A percentile compares a stretch with the other conserved stretches of the same genome.
phyloP scores from a whole-genome alignment of 2,329 filamentous ascomycete species.

The Fusarium redolens region DNA sequence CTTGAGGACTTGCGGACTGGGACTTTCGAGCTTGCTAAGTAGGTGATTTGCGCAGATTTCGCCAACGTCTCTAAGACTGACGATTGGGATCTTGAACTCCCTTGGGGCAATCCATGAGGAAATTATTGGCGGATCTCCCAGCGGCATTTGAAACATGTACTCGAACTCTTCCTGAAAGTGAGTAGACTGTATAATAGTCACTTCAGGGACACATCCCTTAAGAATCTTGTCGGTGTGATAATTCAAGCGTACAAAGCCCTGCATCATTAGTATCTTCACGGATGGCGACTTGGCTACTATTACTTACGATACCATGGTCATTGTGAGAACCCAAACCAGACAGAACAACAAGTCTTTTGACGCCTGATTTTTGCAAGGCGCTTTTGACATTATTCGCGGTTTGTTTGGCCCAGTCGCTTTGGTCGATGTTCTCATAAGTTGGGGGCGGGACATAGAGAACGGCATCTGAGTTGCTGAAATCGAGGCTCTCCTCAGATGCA shows the following conservation, averaged over 20 bases:
- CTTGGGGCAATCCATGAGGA: slow-evolving; percentile 41
- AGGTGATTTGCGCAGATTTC: slow-evolving; percentile 37
- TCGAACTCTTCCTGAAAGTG: slow-evolving; percentile 40
- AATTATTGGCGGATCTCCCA: slow-evolving; percentile 37
- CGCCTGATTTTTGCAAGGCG: slow-evolving; percentile 25
- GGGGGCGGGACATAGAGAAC: slow-evolving; percentile 51
- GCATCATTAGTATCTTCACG: background rate
- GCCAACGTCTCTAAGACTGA: slow-evolving; percentile 47
- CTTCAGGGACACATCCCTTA: slow-evolving; percentile 20
- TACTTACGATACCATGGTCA: slow-evolving; percentile 44
- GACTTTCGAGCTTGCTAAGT: slow-evolving; percentile 14
- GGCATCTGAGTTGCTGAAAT: slow-evolving; percentile 45
- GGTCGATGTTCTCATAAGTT: slow-evolving; percentile 39
- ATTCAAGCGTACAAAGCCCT: slow-evolving; percentile 44
- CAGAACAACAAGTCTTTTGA: slow-evolving; percentile 37
- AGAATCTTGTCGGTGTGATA: slow-evolving; percentile 34
- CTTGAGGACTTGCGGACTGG: slow-evolving; percentile 29
- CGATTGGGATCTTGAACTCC: slow-evolving; percentile 47
- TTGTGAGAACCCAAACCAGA: slow-evolving; percentile 48
- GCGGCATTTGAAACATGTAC: slow-evolving; percentile 25
- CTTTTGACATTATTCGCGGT: slow-evolving; percentile 41
- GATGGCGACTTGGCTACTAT: rapidly evolving
- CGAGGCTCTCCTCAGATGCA: slow-evolving; percentile 31
- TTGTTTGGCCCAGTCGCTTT: slow-evolving; percentile 35
- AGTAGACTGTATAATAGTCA: slow-evolving; percentile 33